Percentiles rank a stretch among this genome's conserved stretches.
phyloP scores from a whole-genome alignment of 139 green algal species.

The Yamagishiella unicocca region DNA sequence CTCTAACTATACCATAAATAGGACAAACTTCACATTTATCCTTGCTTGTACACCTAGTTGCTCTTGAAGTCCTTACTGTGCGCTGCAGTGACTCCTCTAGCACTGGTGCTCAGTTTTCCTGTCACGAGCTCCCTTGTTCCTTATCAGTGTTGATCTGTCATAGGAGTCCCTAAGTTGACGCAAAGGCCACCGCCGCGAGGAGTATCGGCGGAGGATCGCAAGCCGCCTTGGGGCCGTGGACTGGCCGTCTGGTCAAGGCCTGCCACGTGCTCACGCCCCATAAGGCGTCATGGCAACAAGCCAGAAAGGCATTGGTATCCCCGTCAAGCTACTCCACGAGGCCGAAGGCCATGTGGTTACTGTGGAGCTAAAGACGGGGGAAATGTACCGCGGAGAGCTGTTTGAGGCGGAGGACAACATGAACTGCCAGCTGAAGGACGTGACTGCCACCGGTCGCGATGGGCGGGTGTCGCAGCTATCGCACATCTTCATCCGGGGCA shows the following conservation, averaged over 20 bases:
- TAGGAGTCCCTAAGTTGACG: no score
- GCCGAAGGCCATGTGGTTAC: conserved; percentile 96
- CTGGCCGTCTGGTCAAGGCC: not conserved
- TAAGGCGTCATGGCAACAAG: conserved; percentile 52
- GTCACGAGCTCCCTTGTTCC: no score
- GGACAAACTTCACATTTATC: no score
- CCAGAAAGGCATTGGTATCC: conserved; percentile 77
- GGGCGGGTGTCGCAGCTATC: conserved; percentile 85
- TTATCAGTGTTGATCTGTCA: no score
- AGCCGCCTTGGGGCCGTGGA: conserved; percentile 28
- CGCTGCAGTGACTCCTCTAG: no score
- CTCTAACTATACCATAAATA: no score
- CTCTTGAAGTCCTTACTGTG: no score
- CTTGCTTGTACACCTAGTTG: no score
- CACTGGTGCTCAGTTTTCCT: no score
- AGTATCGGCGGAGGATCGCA: conserved; percentile 6
- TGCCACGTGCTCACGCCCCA: not conserved
- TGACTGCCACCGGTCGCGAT: conserved; percentile 90
- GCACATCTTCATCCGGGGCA: conserved; percentile 92
- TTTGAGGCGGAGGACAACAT: conserved; percentile 98
- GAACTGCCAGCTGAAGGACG: conserved; percentile 97
- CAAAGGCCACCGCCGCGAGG: no score
- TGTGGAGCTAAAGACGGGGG: conserved; percentile 97
- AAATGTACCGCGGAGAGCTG: conserved; percentile 96
- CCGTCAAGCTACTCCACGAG: conserved; percentile 98